A percentile compares a stretch with the other conserved stretches of the same genome.
Conservation (phyloP, 1,284 basidiomycete genomes). For the Ceratobasidium sp. region DNA sequence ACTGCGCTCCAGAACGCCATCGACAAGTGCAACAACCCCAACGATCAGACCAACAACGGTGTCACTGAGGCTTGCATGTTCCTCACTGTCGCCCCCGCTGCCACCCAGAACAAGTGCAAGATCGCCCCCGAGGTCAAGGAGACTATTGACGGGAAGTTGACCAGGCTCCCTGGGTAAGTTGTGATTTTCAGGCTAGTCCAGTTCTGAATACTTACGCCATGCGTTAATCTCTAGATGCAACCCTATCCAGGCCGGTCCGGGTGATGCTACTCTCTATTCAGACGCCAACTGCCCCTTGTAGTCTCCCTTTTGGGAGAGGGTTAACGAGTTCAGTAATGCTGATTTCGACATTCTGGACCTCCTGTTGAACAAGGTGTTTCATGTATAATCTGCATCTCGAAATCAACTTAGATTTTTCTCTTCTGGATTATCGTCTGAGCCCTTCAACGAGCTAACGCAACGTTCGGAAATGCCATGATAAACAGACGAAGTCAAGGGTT, state of each 20-base stretch:
- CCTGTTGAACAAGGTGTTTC: background rate
- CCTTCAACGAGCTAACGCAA: background rate
- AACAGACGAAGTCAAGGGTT: background rate
- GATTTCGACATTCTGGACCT: background rate
- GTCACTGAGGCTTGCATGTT: constrained; percentile 62
- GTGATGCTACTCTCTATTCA: constrained; percentile 48
- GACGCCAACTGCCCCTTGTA: constrained; percentile 43
- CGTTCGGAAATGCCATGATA: background rate
- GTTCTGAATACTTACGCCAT: background rate
- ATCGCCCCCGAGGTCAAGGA: constrained; percentile 58
- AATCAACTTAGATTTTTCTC: background rate
- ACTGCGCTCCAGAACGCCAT: constrained; percentile 61
- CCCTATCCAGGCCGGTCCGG: constrained; percentile 52
- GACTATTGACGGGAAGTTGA: constrained; percentile 48
- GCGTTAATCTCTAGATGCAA: constrained; percentile 50
- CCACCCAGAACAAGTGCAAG: constrained; percentile 56
- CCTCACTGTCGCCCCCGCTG: constrained; percentile 48
- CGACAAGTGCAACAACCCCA: constrained; percentile 63
- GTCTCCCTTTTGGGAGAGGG: background rate
- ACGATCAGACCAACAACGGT: constrained; percentile 57
- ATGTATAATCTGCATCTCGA: background rate
- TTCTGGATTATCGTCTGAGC: background rate
- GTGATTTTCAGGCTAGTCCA: background rate
- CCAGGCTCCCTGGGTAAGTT: constrained; percentile 52
- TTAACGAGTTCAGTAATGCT: background rate